phyloP scores from a whole-genome alignment of 2,329 filamentous ascomycete genomes.

The Microcera coccophila region DNA sequence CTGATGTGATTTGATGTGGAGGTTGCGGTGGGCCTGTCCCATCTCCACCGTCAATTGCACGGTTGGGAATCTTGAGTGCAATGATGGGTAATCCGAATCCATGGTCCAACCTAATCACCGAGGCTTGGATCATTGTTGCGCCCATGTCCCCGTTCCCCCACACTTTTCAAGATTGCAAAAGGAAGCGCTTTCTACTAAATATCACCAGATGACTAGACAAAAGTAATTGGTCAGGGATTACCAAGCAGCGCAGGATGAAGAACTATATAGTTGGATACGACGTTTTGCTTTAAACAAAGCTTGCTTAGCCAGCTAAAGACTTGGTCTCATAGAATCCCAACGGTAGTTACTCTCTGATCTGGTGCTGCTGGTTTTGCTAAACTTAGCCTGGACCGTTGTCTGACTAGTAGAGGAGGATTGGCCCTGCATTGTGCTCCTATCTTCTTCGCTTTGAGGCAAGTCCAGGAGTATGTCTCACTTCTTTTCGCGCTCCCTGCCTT shows the following conservation, averaged over 20 bases:
- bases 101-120: too few species aligned
- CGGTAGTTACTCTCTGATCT: slow-evolving; percentile 4
- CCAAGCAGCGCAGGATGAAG: slow-evolving; percentile 2
- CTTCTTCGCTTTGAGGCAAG: neutral
- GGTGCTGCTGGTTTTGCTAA: slow-evolving; percentile 2
- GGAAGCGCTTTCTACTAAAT: too few species aligned
- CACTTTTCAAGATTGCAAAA: neutral
- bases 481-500: neutral
- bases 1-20: slow-evolving; percentile 13
- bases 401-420: too few species aligned
- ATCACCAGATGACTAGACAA: neutral
- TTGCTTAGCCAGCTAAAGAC: too few species aligned
- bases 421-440: too few species aligned
- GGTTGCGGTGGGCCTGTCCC: neutral
- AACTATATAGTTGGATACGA: too few species aligned
- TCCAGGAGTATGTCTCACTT: neutral
- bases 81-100: too few species aligned
- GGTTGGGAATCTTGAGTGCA: too few species aligned
- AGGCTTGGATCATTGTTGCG: too few species aligned
- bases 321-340: too few species aligned
- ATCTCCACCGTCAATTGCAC: too few species aligned
- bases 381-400: slow-evolving; percentile 6
- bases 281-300: too few species aligned
- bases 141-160: slow-evolving; percentile 3
- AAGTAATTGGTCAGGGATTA: neutral